Evolutionary conservation across 208 protist genomes (phyloP), one percentile per base, ranked within the genome.

Genomic region (Dictyostelium gargantuum): DNA sequence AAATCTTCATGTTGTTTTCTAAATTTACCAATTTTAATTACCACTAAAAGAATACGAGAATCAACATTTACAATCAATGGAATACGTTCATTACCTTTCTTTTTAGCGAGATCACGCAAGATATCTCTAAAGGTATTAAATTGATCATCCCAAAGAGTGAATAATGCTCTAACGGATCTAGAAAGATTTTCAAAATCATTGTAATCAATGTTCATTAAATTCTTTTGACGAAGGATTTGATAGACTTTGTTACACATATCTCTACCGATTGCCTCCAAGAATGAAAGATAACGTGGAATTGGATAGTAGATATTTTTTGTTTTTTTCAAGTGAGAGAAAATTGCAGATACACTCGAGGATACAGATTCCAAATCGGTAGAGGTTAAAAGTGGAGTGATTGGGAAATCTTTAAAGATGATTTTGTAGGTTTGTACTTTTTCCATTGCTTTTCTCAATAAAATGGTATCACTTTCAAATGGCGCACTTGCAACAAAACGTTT

Each of bases 321-420:
- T 52, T 94, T 94, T 40, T 96, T 95, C 35, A 97, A 84, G 72
- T 97, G 95, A 4, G 63, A 80, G 68, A 97, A 98, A 40, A 96
- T 96, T 23, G 92, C 40, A 4, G 56, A n/a, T 1, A 97, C 73
- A 6, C 96, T 94, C 4, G 80, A 54, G 0, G 56, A 63, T 19
- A 98, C 46, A 29, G 85, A 81, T 17, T 95, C 91, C 4, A 98
- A 79, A 32, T 96, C 95, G 26, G 79, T 74, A 9, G 96, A 93
- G 3, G 92, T 93, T 2, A 97, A 70, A 2, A 98, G 75, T 4
- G 95, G 79, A 26, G 95, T 85, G 46, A 98, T 92, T 63, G 97
- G 97, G 48, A 98, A 97, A 73, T 98, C 96, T 29, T 96, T 95
- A 70, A 98, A 93, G 3, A 98, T 42, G 19, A 32, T 26, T 44